A percentile compares a stretch with the other conserved stretches of the same genome.
Evolutionary conservation across 139 green algal species (phyloP).

Genomic region (Tetratostichococcus sp.): DNA sequence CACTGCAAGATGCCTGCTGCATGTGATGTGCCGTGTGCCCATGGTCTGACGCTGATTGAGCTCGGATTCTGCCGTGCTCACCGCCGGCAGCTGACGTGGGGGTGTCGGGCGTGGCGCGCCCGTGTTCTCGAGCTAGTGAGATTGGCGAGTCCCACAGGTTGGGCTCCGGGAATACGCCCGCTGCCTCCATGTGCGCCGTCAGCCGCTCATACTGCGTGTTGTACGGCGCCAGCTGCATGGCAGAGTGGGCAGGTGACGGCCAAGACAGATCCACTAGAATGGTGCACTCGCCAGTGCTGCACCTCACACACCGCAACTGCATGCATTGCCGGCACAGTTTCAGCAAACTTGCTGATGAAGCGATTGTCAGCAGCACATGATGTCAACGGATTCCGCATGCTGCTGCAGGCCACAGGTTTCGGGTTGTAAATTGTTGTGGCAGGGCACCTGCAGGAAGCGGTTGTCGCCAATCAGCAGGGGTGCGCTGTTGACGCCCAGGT

Average conservation of each 20-base stretch:
- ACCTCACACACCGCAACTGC: no score
- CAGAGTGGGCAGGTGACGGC: constrained; percentile 64
- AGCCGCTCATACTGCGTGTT: constrained; percentile 74
- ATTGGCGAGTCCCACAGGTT: constrained; percentile 68
- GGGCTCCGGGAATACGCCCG: constrained; percentile 46
- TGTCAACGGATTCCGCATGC: no score
- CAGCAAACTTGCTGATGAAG: no score
- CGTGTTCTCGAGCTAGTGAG: constrained; percentile 42
- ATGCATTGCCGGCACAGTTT: no score
- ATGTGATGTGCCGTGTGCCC: no score
- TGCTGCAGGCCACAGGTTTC: no score
- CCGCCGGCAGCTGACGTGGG: not conserved
- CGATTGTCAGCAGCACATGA: no score
- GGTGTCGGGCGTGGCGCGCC: constrained; percentile 23
- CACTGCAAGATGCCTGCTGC: no score
- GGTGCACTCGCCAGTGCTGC: no score
- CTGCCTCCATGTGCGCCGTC: constrained; percentile 49
- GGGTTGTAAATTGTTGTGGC: constrained; percentile 21
- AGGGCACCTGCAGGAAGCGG: constrained; percentile 37
- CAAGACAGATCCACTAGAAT: no score
- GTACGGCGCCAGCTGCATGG: constrained; percentile 76
- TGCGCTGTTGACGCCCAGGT: constrained; percentile 66
- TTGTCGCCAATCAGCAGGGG: constrained; percentile 69
- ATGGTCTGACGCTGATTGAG: no score
- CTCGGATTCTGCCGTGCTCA: not conserved